Evolutionary conservation across 345 rosid species (phyloP).

Genomic region (Raphanus raphanistrum): DNA sequence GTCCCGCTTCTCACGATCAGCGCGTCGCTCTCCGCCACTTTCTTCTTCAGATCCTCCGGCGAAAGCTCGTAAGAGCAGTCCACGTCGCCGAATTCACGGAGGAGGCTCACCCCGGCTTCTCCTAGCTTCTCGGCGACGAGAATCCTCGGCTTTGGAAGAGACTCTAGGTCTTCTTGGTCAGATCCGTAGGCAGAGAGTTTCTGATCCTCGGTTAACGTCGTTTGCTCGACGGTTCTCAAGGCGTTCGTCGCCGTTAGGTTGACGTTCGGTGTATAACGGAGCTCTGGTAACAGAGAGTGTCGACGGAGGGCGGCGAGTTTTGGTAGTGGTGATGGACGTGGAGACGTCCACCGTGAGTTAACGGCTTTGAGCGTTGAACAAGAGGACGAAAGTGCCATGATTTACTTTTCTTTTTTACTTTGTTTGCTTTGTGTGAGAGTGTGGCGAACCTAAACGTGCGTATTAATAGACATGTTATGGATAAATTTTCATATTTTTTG

Average conservation of each 20-base stretch:
- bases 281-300: constrained; percentile 11
- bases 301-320: constrained; percentile 19
- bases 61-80: constrained; percentile 72
- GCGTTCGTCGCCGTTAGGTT: constrained; percentile 6
- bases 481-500: background rate
- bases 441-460: constrained; percentile 20
- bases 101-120: constrained; percentile 64
- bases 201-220: constrained; percentile 22
- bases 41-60: constrained; percentile 22
- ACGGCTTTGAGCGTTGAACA: constrained; percentile 41
- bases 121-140: constrained; percentile 87
- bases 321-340: constrained; percentile 15
- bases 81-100: constrained; percentile 52
- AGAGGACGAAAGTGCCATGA: constrained; percentile 40
- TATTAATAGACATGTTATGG: constrained; percentile 25
- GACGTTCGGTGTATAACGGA: constrained; percentile 32
- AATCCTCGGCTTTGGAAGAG: constrained; percentile 43
- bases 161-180: background rate
- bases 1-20: background rate
- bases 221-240: constrained; percentile 21
- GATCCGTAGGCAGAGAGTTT: constrained; percentile 14
- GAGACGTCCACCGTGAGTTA: constrained; percentile 31
- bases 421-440: constrained; percentile 17
- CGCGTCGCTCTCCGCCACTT: background rate
- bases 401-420: background rate